Conservation (phyloP, 179 eudicot genomes). For the Patellifolia procumbens region DNA sequence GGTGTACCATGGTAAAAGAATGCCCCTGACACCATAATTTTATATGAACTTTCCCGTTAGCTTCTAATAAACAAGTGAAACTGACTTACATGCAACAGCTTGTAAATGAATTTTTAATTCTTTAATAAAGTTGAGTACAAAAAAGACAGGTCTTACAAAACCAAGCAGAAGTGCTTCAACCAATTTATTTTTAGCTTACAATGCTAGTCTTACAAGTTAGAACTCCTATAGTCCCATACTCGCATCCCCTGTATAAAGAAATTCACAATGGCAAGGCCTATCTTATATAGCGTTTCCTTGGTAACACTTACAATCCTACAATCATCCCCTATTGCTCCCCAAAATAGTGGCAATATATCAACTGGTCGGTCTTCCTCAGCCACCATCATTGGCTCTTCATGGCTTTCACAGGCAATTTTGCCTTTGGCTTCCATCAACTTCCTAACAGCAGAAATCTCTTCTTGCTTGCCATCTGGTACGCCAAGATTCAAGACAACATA, state of each 20-base stretch:
- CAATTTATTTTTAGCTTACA: too few species aligned
- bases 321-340: constrained; percentile 11
- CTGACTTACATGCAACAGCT: too few species aligned
- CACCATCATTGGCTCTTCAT: constrained; percentile 22
- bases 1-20: background rate
- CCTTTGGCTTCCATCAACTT: constrained; percentile 45
- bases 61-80: background rate
- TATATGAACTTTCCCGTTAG: background rate
- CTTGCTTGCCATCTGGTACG: constrained; percentile 44
- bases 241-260: background rate
- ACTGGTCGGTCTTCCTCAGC: constrained; percentile 35
- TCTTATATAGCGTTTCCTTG: constrained; percentile 2
- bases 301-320: background rate
- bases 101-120: too few species aligned
- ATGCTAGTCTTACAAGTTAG: constrained; percentile 1
- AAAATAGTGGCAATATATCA: constrained; percentile 15
- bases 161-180: too few species aligned
- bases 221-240: background rate
- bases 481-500: constrained; percentile 39
- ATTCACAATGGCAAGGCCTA: constrained; percentile 6
- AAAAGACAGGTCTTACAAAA: too few species aligned
- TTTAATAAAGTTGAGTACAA: too few species aligned
- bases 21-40: background rate
- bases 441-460: background rate
- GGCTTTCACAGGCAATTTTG: constrained; percentile 46